Evolutionary conservation across 78 protist species (phyloP).

Genomic region (Acrasis kona): DNA sequence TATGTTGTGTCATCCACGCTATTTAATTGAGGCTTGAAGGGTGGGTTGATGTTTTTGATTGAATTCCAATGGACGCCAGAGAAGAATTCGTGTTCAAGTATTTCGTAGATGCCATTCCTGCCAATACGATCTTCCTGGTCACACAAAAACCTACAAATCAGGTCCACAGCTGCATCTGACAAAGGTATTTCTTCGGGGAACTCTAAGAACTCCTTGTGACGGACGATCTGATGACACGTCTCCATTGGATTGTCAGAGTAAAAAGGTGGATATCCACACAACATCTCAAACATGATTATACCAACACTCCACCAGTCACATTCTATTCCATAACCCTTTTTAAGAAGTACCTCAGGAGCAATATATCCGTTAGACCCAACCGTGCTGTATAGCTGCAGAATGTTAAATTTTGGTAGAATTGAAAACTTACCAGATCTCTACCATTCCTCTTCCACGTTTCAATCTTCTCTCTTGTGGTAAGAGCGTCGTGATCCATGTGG

Average conservation of each 20-base stretch:
- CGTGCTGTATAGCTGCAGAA: constrained; percentile 53
- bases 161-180: constrained; percentile 47
- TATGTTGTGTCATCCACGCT: constrained; percentile 11
- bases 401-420: too few species aligned
- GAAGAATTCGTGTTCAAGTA: constrained; percentile 73
- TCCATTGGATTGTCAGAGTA: constrained; percentile 52
- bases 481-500: constrained; percentile 2
- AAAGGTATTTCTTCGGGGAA: constrained; percentile 48
- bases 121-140: constrained; percentile 45
- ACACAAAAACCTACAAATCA: constrained; percentile 43
- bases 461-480: constrained; percentile 29
- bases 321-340: constrained; percentile 68
- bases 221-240: constrained; percentile 58
- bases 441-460: constrained; percentile 54
- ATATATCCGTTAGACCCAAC: constrained; percentile 87
- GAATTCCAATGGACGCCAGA: constrained; percentile 36
- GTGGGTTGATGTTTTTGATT: constrained; percentile 5
- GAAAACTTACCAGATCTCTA: constrained; percentile 25
- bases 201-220: constrained; percentile 45
- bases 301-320: constrained; percentile 90
- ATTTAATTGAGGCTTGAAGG: constrained; percentile 23
- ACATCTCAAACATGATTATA: constrained; percentile 70
- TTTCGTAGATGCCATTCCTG: constrained; percentile 49
- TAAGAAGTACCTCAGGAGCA: constrained; percentile 80
- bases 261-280: constrained; percentile 71